Evolutionary conservation across 805 yeast genomes (phyloP), one percentile per base, ranked within the genome.

Genomic region (Kodamaea hsintzibuensis): DNA sequence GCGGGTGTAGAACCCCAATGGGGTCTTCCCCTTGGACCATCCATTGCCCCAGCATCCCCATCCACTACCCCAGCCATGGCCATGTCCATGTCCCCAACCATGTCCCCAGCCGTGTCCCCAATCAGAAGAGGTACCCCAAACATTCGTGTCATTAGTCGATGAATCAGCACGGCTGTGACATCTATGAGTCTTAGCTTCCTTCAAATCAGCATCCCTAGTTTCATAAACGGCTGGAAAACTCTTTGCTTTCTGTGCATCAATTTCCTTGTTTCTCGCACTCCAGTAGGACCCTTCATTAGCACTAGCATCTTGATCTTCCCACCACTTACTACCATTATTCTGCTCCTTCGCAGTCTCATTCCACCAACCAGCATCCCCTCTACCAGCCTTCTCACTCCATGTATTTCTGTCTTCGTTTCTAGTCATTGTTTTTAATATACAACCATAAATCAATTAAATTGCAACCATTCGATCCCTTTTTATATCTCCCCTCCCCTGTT

Each of bases 1-100:
- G 58, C 74, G 80, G 7, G 85, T 80, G 65, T 79, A 78, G 46
- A 76, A 64, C 0, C 86, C 86, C 46, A 62, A 74, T 1, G 78
- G 77, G 1, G 73, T 65, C 42, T 56, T 60, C 4, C 72, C 70
- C 30, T 30, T 8, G 35, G 13, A 8, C 35, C 60, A 33, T 17
- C 65, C 66, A 7, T 48, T 25, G 50, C 17, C 47, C 40, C 46
- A 30, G 10, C 35, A 12, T 30, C 35, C 35, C 35, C 35, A 30
- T 5, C 35, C 35, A 25, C 13, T 12, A 3, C 14, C 39, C 48
- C 39, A 33, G 19, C 33, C 14, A 49, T n/a, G 27, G 30, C 25
- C 25, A 3, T 6, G 6, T 22, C 25, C 27, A 25, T 18, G 19
- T 7, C 14, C 39, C 48, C 39, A 33, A 33, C 33, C 14, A 47